Evolutionary conservation across 2,329 filamentous ascomycete genomes (phyloP).

Genomic region (Rhinocladiella mackenziei): DNA sequence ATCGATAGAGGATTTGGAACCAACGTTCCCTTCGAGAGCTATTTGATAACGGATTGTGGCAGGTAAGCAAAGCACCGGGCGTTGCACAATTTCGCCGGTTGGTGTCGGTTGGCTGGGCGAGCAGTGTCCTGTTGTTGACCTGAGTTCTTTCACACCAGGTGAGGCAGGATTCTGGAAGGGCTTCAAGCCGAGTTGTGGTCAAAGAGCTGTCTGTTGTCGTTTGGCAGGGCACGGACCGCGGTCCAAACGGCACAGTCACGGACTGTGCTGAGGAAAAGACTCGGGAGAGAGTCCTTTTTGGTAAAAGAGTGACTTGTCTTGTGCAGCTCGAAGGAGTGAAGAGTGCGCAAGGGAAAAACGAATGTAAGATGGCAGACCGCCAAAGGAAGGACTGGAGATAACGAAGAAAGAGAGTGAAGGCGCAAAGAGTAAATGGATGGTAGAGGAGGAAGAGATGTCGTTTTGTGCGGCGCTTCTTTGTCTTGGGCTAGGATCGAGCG

Average conservation of each 20-base stretch:
- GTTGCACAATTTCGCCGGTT: constrained; percentile 9
- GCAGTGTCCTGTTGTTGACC: constrained; percentile 16
- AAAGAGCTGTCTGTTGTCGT: constrained; percentile 14
- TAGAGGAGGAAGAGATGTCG: background rate
- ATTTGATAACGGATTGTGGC: constrained; percentile 20
- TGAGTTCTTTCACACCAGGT: constrained; percentile 24
- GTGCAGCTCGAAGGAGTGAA: constrained; percentile 24
- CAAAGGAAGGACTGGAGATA: constrained; percentile 17
- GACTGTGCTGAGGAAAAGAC: constrained; percentile 26
- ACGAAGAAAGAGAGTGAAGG: constrained; percentile 7
- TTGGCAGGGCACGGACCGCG: constrained; percentile 18
- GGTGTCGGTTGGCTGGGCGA: constrained; percentile 13
- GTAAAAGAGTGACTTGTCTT: constrained; percentile 12
- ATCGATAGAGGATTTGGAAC: constrained; percentile 5
- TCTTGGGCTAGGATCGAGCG: background rate
- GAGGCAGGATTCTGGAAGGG: constrained; percentile 16
- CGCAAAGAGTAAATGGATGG: constrained; percentile 6
- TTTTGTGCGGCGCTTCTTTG: too few relatives aligned
- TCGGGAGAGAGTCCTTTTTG: too few relatives aligned
- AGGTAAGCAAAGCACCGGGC: constrained; percentile 20
- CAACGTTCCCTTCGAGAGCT: constrained; percentile 10
- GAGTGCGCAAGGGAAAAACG: constrained; percentile 14
- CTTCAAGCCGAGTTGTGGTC: constrained; percentile 15
- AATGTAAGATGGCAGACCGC: constrained; percentile 18
- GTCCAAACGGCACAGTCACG: constrained; percentile 20